phyloP scores from a whole-genome alignment of 805 yeast species.

The Candida qinlingensis region DNA sequence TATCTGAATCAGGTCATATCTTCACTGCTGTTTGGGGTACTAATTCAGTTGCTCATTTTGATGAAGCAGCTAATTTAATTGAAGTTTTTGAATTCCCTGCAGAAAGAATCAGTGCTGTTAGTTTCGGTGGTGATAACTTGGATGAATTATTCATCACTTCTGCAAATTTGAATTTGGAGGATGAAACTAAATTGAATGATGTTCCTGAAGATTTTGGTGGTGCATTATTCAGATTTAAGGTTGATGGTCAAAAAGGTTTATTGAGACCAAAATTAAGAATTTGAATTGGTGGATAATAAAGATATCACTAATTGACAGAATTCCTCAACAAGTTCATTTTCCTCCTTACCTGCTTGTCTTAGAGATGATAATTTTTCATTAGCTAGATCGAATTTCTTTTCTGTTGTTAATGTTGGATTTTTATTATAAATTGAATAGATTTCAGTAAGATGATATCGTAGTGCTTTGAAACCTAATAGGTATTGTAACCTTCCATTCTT shows the following conservation, averaged over 20 bases:
- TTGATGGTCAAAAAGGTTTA: slow-evolving; percentile 32
- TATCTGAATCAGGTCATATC: slow-evolving; percentile 46
- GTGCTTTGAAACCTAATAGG: slow-evolving; percentile 45
- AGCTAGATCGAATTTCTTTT: slow-evolving; percentile 54
- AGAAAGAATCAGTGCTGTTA: slow-evolving; percentile 56
- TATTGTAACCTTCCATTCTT: slow-evolving; percentile 39
- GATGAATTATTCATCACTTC: slow-evolving; percentile 64
- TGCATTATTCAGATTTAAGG: slow-evolving; percentile 42
- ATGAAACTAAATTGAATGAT: slow-evolving; percentile 28
- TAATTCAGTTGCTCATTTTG: slow-evolving; percentile 47
- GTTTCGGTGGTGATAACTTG: slow-evolving; percentile 34
- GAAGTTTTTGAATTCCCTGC: slow-evolving; percentile 55
- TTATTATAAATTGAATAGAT: slow-evolving; percentile 44
- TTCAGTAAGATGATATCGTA: slow-evolving; percentile 50
- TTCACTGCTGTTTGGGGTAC: slow-evolving; percentile 68
- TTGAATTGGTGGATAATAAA: slow-evolving; percentile 11
- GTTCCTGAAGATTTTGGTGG: slow-evolving; percentile 56
- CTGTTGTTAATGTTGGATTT: slow-evolving; percentile 44
- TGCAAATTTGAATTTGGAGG: slow-evolving; percentile 47
- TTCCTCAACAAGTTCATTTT: slow-evolving; percentile 66
- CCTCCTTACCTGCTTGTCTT: slow-evolving; percentile 59
- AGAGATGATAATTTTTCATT: slow-evolving; percentile 55
- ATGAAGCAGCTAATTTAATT: slow-evolving; percentile 42
- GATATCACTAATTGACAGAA: slow-evolving; percentile 36
- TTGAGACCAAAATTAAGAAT: slow-evolving; percentile 18